Conservation (phyloP, 768 basidiomycete genomes). For the Podaxis pistillaris region DNA sequence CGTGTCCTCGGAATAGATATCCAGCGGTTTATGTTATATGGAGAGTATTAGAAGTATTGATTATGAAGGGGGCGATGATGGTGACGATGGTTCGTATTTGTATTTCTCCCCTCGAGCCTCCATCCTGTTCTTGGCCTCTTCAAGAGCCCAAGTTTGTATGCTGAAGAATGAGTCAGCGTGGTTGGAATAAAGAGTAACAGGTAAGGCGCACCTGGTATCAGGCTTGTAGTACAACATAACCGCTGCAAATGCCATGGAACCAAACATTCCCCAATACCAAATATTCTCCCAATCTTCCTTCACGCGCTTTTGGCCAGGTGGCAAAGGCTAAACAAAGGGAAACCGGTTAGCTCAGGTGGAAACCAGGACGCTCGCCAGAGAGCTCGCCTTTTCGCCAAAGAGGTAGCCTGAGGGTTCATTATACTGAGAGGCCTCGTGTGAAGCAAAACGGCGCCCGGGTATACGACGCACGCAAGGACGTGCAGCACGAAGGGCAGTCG, state of each 20-base stretch:
- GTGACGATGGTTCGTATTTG: constrained; percentile 66
- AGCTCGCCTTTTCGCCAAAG: constrained; percentile 83
- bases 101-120: constrained; percentile 90
- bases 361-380: background rate
- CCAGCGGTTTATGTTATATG: constrained; percentile 9
- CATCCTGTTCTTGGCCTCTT: constrained; percentile 88
- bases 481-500: constrained; percentile 46
- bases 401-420: constrained; percentile 88
- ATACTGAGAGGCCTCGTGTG: constrained; percentile 78
- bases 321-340: constrained; percentile 52
- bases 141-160: constrained; percentile 89
- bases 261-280: constrained; percentile 93
- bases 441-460: constrained; percentile 53
- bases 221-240: constrained; percentile 90
- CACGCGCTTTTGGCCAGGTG: constrained; percentile 80
- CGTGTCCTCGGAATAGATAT: constrained; percentile 2
- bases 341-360: background rate
- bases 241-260: constrained; percentile 71
- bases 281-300: constrained; percentile 90
- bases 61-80: constrained; percentile 28
- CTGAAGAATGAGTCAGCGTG: constrained; percentile 36
- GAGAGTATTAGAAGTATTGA: background rate
- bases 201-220: constrained; percentile 75
- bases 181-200: background rate
- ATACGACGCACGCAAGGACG: constrained; percentile 37